Percentiles rank a stretch among this genome's conserved stretches.
Conservation (phyloP, 257 asterid species). For the Primulina tabacum region DNA sequence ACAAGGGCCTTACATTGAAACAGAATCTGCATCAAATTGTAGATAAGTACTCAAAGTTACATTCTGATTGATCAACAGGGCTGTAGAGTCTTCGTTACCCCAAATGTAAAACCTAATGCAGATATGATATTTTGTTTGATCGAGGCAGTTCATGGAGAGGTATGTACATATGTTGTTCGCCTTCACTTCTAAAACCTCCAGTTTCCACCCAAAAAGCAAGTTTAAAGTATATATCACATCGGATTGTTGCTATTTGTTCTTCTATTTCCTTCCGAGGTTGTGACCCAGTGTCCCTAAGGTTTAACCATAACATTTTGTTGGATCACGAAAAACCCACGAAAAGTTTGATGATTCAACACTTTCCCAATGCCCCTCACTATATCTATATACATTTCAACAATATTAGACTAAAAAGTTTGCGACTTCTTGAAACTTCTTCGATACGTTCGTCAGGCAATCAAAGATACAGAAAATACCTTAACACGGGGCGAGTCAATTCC, state of each 20-base stretch:
- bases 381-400: neutral
- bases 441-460: constrained; percentile 47
- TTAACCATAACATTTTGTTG: neutral
- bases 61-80: constrained; percentile 44
- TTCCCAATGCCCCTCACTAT: neutral
- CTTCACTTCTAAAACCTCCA: constrained; percentile 11
- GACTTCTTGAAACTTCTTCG: constrained; percentile 4
- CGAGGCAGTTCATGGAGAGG: constrained; percentile 71
- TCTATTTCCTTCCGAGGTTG: no score
- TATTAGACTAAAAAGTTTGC: constrained; percentile 11
- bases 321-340: neutral
- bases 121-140: constrained; percentile 56
- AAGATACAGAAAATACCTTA: constrained; percentile 24
- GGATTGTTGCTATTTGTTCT: no score
- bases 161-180: constrained; percentile 22
- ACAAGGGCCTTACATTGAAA: constrained; percentile 13
- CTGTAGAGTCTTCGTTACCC: constrained; percentile 55
- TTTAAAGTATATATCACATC: no score
- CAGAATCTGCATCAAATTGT: constrained; percentile 12
- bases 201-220: no score
- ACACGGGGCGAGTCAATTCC: constrained; percentile 26
- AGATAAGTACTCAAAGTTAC: constrained; percentile 13
- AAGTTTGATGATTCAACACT: constrained; percentile 8
- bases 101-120: constrained; percentile 53
- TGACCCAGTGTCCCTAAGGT: neutral